A percentile compares a stretch with the other conserved stretches of the same genome.
Conservation (phyloP, 257 asterid genomes). For the Ajuga chamaepitys region DNA sequence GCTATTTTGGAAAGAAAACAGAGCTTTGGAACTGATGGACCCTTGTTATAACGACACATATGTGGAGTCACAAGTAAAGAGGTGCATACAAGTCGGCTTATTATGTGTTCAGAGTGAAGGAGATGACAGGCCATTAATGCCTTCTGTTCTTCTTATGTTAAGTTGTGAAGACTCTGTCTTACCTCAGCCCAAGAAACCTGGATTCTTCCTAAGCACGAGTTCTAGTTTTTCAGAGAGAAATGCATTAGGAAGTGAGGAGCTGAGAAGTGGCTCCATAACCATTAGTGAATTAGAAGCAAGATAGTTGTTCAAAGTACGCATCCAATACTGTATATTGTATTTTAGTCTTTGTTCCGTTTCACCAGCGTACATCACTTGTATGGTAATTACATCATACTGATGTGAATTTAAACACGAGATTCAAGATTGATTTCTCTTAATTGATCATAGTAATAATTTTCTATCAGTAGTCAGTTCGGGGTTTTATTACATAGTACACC, state of each 20-base stretch:
- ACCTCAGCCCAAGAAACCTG: slow-evolving; percentile 7
- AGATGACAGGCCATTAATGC: slow-evolving; percentile 5
- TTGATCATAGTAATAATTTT: too few relatives aligned
- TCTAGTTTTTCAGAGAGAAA: background rate
- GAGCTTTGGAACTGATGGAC: slow-evolving; percentile 8
- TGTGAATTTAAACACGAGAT: too few relatives aligned
- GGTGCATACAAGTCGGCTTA: slow-evolving; percentile 11
- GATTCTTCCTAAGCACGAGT: background rate
- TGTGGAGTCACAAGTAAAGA: slow-evolving; percentile 7
- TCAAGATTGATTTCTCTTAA: too few relatives aligned
- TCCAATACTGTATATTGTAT: too few relatives aligned
- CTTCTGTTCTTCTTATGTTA: slow-evolving; percentile 14
- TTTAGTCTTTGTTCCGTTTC: too few relatives aligned
- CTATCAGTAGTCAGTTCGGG: too few relatives aligned
- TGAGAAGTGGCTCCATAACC: background rate
- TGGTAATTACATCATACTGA: too few relatives aligned
- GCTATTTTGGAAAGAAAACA: slow-evolving; percentile 8
- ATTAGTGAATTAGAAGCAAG: background rate
- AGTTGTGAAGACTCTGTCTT: background rate
- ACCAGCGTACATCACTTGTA: too few relatives aligned
- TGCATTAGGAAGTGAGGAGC: background rate
- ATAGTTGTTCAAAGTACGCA: background rate
- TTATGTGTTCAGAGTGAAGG: slow-evolving; percentile 12
- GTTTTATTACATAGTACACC: too few relatives aligned
- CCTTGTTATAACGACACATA: background rate